Evolutionary conservation across 1,284 basidiomycete genomes (phyloP), one percentile per base, ranked within the genome.

Genomic region (Vanrija humicola): DNA sequence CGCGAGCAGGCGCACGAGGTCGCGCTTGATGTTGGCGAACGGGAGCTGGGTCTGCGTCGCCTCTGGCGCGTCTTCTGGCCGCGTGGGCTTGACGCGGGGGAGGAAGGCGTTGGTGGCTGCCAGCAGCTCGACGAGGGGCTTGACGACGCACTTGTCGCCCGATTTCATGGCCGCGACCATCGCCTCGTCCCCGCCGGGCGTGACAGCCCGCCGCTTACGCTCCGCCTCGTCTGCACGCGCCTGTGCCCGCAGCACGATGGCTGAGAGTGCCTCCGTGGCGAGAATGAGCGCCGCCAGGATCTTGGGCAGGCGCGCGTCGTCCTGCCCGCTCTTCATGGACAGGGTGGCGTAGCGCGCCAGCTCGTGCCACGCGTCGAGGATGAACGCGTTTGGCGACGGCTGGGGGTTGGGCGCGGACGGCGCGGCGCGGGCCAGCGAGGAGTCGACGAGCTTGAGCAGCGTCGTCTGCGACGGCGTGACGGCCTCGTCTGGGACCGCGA

Each of bases 361-460:
- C 3, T 15, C 28, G 19, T 50, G 40, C 48, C 64, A 61, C 4
- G 57, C 50, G 2, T 55, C 56, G 10, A 66, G 51, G 26, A 70
- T 46, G 58, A 68, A 70, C 7, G 54, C 38, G 42, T 58, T 52
- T 0, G 56, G 40, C 15, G 54, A 46, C 12, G 58, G 48, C n/a
- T 15, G 12, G 18, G 45, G 19, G 52, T 63, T 39, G 14, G 34
- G 34, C 56, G 43, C 15, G 40, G 38, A 34, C 43, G 21, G 28
- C 50, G 43, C 51, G 50, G 54, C 28, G 3, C 55, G 54, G 15
- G 65, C 85, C 50, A 90, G 77, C 67, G 87, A 85, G 3, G 89
- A 87, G 70, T 94, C 91, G 16, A 92, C 76, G 6, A 93, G 78
- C 74, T 92, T 93, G 54, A 94, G 81, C n/a, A 93, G 76, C 12